Evolutionary conservation across 495 filamentous ascomycete genomes (phyloP).

Genomic region (Glarea lozoyensis): DNA sequence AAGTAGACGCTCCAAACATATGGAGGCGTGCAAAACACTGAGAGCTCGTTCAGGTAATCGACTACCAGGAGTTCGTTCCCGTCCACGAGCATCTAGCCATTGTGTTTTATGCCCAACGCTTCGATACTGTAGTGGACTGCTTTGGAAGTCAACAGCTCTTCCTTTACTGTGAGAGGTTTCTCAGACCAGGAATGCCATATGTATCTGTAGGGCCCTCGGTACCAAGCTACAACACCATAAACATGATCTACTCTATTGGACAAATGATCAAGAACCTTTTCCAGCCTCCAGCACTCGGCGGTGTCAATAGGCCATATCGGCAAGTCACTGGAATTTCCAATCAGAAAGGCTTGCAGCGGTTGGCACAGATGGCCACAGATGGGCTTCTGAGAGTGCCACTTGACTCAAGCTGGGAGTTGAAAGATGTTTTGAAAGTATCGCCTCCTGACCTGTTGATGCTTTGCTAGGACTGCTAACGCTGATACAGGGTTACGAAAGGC

Average conservation of each 20-base stretch:
- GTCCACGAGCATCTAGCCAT: neutral
- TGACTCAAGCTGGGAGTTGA: slow-evolving; percentile 24
- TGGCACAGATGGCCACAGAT: slow-evolving; percentile 22
- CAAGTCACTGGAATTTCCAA: slow-evolving; percentile 21
- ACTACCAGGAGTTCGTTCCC: neutral
- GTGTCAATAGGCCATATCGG: slow-evolving; percentile 25
- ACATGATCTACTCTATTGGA: slow-evolving; percentile 17
- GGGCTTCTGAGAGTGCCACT: slow-evolving; percentile 23
- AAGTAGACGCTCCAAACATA: neutral
- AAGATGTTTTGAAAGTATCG: slow-evolving; percentile 23
- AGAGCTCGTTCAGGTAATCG: neutral
- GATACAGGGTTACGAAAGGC: neutral
- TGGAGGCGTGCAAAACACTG: neutral
- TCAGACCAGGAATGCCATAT: slow-evolving; percentile 25
- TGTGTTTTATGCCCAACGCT: slow-evolving; percentile 9
- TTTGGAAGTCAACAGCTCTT: slow-evolving; percentile 28
- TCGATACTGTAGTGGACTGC: slow-evolving; percentile 28
- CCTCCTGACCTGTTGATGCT: slow-evolving; percentile 1
- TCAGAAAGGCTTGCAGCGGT: slow-evolving; percentile 20
- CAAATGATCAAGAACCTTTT: slow-evolving; percentile 23
- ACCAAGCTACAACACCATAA: slow-evolving; percentile 13
- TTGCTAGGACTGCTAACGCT: neutral
- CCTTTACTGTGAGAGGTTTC: slow-evolving; percentile 19
- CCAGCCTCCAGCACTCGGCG: slow-evolving; percentile 21
- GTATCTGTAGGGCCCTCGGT: slow-evolving; percentile 23